Conservation (phyloP, 2,329 filamentous ascomycete genomes). For the Simplicillium sp. region DNA sequence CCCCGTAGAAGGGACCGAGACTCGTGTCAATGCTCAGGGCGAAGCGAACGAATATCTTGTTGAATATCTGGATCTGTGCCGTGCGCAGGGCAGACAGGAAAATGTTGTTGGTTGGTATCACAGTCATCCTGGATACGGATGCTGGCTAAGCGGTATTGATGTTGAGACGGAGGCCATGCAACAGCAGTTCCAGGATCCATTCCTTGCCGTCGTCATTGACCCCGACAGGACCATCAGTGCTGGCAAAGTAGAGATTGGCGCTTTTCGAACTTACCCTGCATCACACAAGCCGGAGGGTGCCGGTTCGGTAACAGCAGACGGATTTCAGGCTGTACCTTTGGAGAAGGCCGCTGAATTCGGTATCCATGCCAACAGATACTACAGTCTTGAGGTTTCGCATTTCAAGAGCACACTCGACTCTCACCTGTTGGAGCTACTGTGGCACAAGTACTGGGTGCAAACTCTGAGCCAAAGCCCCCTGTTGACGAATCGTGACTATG, state of each 20-base stretch:
- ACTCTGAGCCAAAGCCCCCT: constrained; percentile 87
- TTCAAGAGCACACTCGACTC: constrained; percentile 90
- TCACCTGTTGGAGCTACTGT: constrained; percentile 76
- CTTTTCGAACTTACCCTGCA: constrained; percentile 83
- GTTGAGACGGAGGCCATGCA: constrained; percentile 80
- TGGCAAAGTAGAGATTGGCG: constrained; percentile 94
- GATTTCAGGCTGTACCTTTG: constrained; percentile 74
- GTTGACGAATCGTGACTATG: constrained; percentile 86
- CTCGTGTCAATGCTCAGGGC: constrained; percentile 87
- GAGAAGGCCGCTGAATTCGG: constrained; percentile 94
- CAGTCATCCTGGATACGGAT: constrained; percentile 93
- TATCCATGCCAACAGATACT: constrained; percentile 84
- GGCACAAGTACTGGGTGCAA: constrained; percentile 99
- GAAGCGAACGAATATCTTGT: constrained; percentile 98
- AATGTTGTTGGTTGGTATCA: constrained; percentile 99
- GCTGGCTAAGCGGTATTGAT: constrained; percentile 95
- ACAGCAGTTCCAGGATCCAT: constrained; percentile 80
- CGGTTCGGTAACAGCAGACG: constrained; percentile 29
- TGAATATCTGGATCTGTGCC: constrained; percentile 66
- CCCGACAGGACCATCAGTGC: constrained; percentile 91
- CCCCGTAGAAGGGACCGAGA: constrained; percentile 97
- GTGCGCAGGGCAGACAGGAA: constrained; percentile 70
- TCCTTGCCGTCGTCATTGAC: constrained; percentile 92
- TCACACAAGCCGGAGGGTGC: constrained; percentile 47
- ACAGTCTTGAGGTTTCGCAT: constrained; percentile 81